Conservation (phyloP, 2,329 filamentous ascomycete genomes). For the Colletotrichum orchidophilum region DNA sequence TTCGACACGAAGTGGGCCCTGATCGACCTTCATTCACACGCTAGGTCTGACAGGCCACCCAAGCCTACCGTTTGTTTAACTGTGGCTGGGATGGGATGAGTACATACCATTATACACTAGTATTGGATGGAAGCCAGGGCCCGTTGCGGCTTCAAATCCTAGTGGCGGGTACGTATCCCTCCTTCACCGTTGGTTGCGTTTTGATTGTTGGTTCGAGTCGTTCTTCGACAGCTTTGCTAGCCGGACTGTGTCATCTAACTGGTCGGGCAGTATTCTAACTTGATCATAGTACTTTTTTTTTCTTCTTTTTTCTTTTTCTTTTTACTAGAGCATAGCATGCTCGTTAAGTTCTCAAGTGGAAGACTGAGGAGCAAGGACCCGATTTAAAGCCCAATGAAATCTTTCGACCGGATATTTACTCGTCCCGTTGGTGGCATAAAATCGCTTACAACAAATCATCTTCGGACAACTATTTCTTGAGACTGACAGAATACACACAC, state of each 20-base stretch:
- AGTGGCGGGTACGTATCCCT: conserved; percentile 19
- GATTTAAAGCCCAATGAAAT: background rate
- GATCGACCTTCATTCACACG: conserved; percentile 10
- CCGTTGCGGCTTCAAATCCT: conserved; percentile 17
- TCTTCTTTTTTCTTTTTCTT: too few species aligned
- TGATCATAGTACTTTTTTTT: background rate
- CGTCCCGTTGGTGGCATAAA: background rate
- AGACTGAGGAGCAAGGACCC: background rate
- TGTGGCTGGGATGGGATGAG: background rate
- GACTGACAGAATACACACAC: background rate
- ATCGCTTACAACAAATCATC: background rate
- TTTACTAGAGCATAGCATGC: background rate
- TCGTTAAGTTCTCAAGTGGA: background rate
- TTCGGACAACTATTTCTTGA: background rate
- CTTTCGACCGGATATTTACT: background rate
- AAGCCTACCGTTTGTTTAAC: conserved; percentile 9
- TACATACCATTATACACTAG: too few species aligned
- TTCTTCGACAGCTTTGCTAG: background rate
- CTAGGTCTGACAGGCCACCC: conserved; percentile 12
- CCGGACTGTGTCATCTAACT: background rate
- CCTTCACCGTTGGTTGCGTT: conserved; percentile 7
- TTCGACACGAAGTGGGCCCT: background rate
- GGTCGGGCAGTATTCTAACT: background rate
- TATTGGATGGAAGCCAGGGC: background rate
- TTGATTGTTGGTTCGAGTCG: conserved; percentile 1